Evolutionary conservation across 1,284 basidiomycete species (phyloP), one percentile per base, ranked within the genome.

Genomic region (Mrakiaceae sp.): DNA sequence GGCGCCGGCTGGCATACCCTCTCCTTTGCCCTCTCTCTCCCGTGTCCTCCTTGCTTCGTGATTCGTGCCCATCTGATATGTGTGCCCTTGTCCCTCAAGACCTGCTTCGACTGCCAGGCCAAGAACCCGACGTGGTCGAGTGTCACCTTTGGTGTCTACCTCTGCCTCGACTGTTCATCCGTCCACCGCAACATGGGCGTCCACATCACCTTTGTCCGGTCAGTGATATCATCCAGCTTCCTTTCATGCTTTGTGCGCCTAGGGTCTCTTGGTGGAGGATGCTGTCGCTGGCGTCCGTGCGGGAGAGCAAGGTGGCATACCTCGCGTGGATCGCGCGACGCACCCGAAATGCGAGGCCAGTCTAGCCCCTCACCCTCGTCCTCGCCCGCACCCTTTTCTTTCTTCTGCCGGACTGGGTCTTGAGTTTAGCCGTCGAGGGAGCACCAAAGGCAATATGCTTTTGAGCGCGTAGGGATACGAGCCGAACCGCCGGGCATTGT

Each of bases 71-170:
- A 58, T 49, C 47, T 50, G 27, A 44, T 9, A 60, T 58, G 40
- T 40, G 42, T n/a, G 10, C 58, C 44, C 48, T n/a, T 51, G 52
- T 47, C 12, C 56, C 40, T 14, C 6, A 71, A 98, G 95, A 83
- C 85, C 72, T 98, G 95, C 79, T 97, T 97, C 74, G 95, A 98
- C 78, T 98, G 96, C 75, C 83, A 85, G 71, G 93, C 95, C 67
- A 88, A 93, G 73, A 97, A 96, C 79, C 95, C 95, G 64, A 96
- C 94, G 58, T 98, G 95, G 95, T 87, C 93, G 2, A 94, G 90
- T 69, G 92, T 96, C 47, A 95, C 92, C 0, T 99, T 88, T 74
- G 95, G 90, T 60, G 87, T 98, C 56, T 98, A 98, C 78, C 95
- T 99, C 73, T 99, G 95, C 74, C 81, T 98, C 56, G 94, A 98